Base-by-base conservation (phyloP, 1,139 yeast species). In the Saccharomycopsis hybrid region DNA sequence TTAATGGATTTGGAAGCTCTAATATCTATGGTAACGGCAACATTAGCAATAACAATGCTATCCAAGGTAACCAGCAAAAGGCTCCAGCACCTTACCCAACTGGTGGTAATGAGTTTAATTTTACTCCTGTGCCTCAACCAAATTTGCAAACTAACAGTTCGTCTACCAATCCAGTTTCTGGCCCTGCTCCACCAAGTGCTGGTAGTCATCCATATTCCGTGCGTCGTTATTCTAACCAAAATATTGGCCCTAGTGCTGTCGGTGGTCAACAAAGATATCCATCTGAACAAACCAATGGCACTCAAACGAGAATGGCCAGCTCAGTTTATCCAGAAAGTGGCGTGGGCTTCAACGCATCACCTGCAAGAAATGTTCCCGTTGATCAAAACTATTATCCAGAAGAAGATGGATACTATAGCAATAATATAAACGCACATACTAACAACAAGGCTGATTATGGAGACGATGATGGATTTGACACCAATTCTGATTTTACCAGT, bases 401-500 rank as follows among this genome's bases (percentile, higher is more conserved):
- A 9, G 30, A 40, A 4, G 51, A 48, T 30, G 48, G 44, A 4
- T 41, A 49, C 13, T 49, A 45, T 37, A 11, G 35, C 35, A 32
- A 8, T 32, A 36, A 36, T 36, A 28, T 11, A n/a, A 18, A 18
- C 18, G 18, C 18, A 18, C 18, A 18, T 18, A 18, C 18, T 18
- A 13, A 7, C 24, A 24, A 11, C 13, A 8, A 8, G 11, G 13
- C 9, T 24, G 13, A 24, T 9, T 36, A 36, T 24, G 39, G 13
- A 35, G 47, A 49, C 7, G 52, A 48, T 3, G 56, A 54, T 9
- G 52, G 48, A 30, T 47, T 53, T 2, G 59, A 56, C 18, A 54
- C 54, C 27, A 55, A 48, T 18, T 85, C 94, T 0, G 83, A 82
- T 59, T 83, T 84, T 62, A 86, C 95, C 0, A 81, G 89, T 48